phyloP scores from a whole-genome alignment of 1,284 basidiomycete species.

The Tilletia indica region DNA sequence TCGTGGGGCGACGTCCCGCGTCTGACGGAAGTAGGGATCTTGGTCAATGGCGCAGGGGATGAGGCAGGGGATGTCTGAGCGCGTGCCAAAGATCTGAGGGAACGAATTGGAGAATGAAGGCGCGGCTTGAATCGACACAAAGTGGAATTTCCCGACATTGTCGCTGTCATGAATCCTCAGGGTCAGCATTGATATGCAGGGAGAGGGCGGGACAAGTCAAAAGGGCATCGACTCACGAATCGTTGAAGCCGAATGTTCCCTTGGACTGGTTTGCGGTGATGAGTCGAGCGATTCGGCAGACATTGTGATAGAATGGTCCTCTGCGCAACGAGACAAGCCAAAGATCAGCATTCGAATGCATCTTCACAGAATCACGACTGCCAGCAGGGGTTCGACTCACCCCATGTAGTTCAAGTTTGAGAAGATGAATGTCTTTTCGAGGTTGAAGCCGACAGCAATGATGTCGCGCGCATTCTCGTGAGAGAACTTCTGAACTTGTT shows the following conservation, averaged over 20 bases:
- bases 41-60: conserved; percentile 99
- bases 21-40: conserved; percentile 86
- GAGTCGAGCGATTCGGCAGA: conserved; percentile 85
- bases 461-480: conserved; percentile 88
- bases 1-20: conserved; percentile 87
- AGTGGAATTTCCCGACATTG: conserved; percentile 97
- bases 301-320: conserved; percentile 89
- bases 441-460: conserved; percentile 90
- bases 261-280: conserved; percentile 92
- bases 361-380: too few relatives aligned
- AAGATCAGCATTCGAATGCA: not conserved
- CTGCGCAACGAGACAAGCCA: conserved; percentile 26
- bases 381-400: not conserved
- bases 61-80: conserved; percentile 80
- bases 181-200: not conserved
- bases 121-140: conserved; percentile 93
- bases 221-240: conserved; percentile 22
- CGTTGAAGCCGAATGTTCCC: conserved; percentile 92
- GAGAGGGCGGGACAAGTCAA: not conserved
- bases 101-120: conserved; percentile 98
- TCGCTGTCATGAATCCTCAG: conserved; percentile 65
- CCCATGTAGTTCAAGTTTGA: conserved; percentile 83
- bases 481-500: conserved; percentile 82
- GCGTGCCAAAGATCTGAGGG: conserved; percentile 90
- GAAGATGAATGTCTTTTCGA: conserved; percentile 95